Conservation (phyloP, 2,329 filamentous ascomycete genomes). For the Hypoxylon sp. region DNA sequence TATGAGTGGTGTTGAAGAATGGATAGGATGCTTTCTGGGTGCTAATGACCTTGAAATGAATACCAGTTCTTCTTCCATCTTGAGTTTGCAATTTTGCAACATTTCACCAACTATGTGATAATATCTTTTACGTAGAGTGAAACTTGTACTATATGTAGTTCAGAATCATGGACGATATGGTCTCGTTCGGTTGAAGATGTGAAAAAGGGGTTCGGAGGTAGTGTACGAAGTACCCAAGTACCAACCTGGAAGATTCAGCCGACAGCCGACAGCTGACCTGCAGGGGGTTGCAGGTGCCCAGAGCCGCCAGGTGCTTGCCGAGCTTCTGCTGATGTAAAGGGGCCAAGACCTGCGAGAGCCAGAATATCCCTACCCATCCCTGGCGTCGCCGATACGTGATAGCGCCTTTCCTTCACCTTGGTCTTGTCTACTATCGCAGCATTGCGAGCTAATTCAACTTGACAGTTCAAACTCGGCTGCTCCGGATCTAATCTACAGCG, state of each 20-base stretch:
- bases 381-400: slow-evolving; percentile 8
- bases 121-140: no score
- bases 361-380: slow-evolving; percentile 9
- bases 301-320: no score
- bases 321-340: slow-evolving; percentile 8
- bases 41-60: background rate
- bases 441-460: slow-evolving; percentile 9
- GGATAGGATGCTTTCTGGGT: background rate
- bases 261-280: slow-evolving; percentile 23
- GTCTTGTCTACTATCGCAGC: slow-evolving; percentile 5
- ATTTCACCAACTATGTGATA: no score
- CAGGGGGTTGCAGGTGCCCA: no score
- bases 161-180: no score
- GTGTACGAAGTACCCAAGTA: no score
- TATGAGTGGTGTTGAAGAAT: background rate
- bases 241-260: no score
- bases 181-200: background rate
- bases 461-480: background rate
- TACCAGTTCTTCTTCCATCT: no score
- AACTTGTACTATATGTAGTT: no score
- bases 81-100: no score
- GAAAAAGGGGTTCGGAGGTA: background rate
- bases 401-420: slow-evolving; percentile 17
- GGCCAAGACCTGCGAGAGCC: slow-evolving; percentile 19
- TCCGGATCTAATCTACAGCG: background rate